These are phyloP conservation scores for Macrolepiota fuliginosa DNA, from an alignment of 768 basidiomycete species.

Conservation along the genomic window DNA sequence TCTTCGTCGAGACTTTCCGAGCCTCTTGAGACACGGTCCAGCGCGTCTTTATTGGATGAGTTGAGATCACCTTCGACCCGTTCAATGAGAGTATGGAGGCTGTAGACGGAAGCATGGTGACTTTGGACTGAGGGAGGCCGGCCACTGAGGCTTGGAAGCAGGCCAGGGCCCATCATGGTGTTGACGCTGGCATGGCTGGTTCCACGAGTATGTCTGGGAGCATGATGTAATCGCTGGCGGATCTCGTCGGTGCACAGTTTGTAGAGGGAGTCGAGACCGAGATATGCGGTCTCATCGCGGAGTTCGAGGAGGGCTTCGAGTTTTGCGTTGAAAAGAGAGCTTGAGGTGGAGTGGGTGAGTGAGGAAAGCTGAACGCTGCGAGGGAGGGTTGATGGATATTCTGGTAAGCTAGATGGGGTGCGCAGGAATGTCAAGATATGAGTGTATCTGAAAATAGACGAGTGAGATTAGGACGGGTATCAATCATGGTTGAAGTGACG, in stretches of 20 bases:
- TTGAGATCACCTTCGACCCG: conserved; percentile 33
- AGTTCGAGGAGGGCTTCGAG: conserved; percentile 72
- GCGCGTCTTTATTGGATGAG: background rate
- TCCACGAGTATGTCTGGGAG: conserved; percentile 40
- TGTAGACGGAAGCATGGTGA: conserved; percentile 53
- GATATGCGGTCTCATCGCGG: conserved; percentile 74
- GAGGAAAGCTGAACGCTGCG: conserved; percentile 52
- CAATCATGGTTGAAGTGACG: background rate
- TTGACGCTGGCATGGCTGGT: conserved; percentile 31
- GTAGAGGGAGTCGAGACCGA: conserved; percentile 65
- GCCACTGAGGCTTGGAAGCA: background rate
- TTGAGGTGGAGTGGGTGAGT: conserved; percentile 26
- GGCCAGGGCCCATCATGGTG: conserved; percentile 11
- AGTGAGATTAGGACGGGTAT: background rate
- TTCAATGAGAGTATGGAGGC: conserved; percentile 61
- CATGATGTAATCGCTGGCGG: conserved; percentile 38
- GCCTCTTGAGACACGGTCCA: background rate
- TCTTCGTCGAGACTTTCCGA: conserved; percentile 10
- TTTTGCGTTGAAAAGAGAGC: conserved; percentile 27
- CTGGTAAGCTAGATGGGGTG: conserved; percentile 42
- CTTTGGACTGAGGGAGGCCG: conserved; percentile 37
- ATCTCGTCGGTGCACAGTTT: conserved; percentile 70
- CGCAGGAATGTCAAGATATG: conserved; percentile 76
- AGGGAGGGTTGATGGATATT: conserved; percentile 54
- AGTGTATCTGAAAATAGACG: conserved; percentile 47